Conservation (phyloP, 257 asterid species). For the Capsicum rhomboideum region DNA sequence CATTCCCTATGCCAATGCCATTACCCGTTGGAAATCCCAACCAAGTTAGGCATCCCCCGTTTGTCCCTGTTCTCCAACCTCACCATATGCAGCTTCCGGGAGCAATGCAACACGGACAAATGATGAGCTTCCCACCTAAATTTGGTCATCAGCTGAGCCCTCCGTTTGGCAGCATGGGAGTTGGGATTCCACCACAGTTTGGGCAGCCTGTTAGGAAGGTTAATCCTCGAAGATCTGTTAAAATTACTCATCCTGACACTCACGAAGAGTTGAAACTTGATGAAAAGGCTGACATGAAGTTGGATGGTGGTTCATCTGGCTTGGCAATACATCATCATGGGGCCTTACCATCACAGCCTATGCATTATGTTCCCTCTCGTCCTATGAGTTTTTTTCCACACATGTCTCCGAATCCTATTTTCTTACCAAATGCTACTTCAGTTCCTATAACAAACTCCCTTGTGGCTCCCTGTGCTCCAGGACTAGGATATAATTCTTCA, state of each 20-base stretch:
- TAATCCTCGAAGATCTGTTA: slow-evolving; percentile 11
- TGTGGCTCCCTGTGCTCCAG: background rate
- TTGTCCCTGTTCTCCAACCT: slow-evolving; percentile 13
- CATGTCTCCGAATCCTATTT: background rate
- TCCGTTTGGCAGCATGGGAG: slow-evolving; percentile 14
- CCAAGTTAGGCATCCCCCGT: slow-evolving; percentile 3
- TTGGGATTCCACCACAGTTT: slow-evolving; percentile 7
- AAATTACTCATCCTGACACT: slow-evolving; percentile 31
- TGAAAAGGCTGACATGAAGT: slow-evolving; percentile 3
- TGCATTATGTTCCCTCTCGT: slow-evolving; percentile 6
- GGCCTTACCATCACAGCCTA: slow-evolving; percentile 10
- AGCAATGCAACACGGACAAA: slow-evolving; percentile 12
- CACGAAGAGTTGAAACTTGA: slow-evolving; percentile 22
- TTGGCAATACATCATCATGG: slow-evolving; percentile 7
- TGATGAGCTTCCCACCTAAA: slow-evolving; percentile 4
- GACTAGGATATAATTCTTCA: slow-evolving; percentile 5
- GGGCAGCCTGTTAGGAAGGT: slow-evolving; percentile 1
- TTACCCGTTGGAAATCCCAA: slow-evolving; percentile 5
- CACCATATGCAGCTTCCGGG: slow-evolving; percentile 8
- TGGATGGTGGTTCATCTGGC: slow-evolving; percentile 5
- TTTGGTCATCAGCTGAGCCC: background rate
- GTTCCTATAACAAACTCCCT: background rate
- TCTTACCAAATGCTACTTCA: slow-evolving; percentile 4
- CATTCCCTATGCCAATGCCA: slow-evolving; percentile 10
- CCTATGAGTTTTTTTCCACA: slow-evolving; percentile 8